Base-by-base conservation (phyloP, 495 filamentous ascomycete genomes). In the Rusavskia elegans region DNA sequence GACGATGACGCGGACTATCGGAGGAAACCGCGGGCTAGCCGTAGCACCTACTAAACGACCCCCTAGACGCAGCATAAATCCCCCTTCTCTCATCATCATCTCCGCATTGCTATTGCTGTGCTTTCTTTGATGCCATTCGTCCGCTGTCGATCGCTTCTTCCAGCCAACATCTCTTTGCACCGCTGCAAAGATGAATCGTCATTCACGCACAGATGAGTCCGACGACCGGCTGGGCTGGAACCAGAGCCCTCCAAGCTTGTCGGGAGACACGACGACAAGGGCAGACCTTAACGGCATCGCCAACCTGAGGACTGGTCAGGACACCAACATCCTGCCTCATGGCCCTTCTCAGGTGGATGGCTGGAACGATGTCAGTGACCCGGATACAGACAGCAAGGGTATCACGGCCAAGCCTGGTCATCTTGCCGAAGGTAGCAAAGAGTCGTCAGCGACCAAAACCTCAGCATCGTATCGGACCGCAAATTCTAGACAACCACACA, bases 201-300 rank as follows among this genome's bases (percentile, higher is more conserved):
- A 78, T 27, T 82, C 79, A 14, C 65, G 78, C 52, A 79, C 68
- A n/a, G 79, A 82, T 49, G 76, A 82, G 48, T 71, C 71, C 16
- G 61, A 72, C 23, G 65, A 69, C 9, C 68, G 77, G 50, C 75
- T 71, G 14, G 68, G 63, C 45, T 79, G 74, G 71, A 84, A 81
- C 60, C 79, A 83, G 59, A 81, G 68, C 51, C 75, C 80, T 37
- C 63, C 72, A 14, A 63, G 67, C 11, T 61, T 82, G 48, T 76
- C 72, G 52, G 68, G 74, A 2, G 79, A 81, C 53, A 63, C 69
- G 45, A 83, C 80, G 11, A 81, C 79, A 25, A 67, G 79, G 50
- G 72, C 76, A 63, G 79, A 83, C 55, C 73, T 83, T 41, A 83
- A 82, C 55, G 78, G 79, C 39, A 71, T 75, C 39, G 68, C 51